Evolutionary conservation across 2,329 filamentous ascomycete species (phyloP).

Genomic region (Aureobasidium zeae): DNA sequence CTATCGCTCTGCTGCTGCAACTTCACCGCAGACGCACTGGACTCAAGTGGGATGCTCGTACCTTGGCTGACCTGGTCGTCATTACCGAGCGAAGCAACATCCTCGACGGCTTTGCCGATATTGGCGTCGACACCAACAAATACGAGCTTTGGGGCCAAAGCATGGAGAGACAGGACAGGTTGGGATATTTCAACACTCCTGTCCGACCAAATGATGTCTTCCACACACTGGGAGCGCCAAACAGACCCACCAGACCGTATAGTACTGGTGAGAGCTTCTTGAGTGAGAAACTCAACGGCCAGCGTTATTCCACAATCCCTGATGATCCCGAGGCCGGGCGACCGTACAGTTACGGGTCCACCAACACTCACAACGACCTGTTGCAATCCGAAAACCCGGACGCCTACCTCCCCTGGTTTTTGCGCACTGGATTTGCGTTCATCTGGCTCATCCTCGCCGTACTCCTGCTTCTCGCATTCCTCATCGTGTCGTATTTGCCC

Average conservation of each 20-base stretch:
- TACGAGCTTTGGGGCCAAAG: conserved; percentile 46
- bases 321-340: conserved; percentile 24
- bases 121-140: conserved; percentile 50
- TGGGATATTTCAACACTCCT: conserved; percentile 79
- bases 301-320: conserved; percentile 21
- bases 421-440: conserved; percentile 58
- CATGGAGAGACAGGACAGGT: conserved; percentile 54
- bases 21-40: conserved; percentile 61
- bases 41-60: conserved; percentile 75
- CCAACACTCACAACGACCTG: conserved; percentile 31
- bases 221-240: conserved; percentile 66
- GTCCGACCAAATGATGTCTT: conserved; percentile 58
- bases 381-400: conserved; percentile 43
- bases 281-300: conserved; percentile 34
- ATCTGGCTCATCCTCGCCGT: conserved; percentile 53
- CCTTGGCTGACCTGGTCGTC: conserved; percentile 69
- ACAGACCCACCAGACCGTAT: conserved; percentile 43
- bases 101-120: conserved; percentile 59
- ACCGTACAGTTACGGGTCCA: conserved; percentile 17
- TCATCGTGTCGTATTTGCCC: conserved; percentile 66
- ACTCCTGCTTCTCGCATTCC: conserved; percentile 57
- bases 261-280: conserved; percentile 41
- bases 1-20: conserved; percentile 51
- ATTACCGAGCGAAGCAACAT: conserved; percentile 74
- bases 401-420: conserved; percentile 57